Evolutionary conservation across 164 flowering plant genomes (phyloP).

Genomic region (Chloranthus sessilifolius): DNA sequence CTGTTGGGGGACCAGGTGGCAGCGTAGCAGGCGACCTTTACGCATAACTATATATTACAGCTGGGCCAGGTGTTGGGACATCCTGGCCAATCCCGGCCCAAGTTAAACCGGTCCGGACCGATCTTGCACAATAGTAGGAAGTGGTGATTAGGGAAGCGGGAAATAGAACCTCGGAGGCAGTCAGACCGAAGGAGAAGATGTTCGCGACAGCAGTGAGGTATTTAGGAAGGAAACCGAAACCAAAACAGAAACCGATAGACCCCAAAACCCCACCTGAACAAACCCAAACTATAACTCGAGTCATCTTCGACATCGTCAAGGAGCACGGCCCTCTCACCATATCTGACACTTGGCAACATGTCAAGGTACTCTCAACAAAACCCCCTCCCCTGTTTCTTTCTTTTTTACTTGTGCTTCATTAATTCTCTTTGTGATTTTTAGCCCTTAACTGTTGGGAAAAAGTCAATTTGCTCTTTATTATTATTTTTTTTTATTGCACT

Average conservation of each 20-base stretch:
- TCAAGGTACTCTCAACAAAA: conserved; percentile 36
- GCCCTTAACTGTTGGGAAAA: background rate
- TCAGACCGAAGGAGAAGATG: conserved; percentile 23
- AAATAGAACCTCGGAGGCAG: background rate
- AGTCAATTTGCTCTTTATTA: too few relatives aligned
- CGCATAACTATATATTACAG: too few relatives aligned
- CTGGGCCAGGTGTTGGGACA: too few relatives aligned
- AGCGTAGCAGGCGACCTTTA: too few relatives aligned
- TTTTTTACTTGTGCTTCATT: background rate
- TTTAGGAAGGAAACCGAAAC: conserved; percentile 67
- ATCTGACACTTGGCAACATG: conserved; percentile 70
- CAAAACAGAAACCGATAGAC: conserved; percentile 78
- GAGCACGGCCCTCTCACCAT: conserved; percentile 94
- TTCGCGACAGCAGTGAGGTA: conserved; percentile 52
- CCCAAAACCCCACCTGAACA: conserved; percentile 77
- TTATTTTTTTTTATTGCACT: too few relatives aligned
- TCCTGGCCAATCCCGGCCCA: too few relatives aligned
- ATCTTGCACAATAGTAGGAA: too few relatives aligned
- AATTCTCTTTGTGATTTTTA: background rate
- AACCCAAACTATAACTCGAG: conserved; percentile 72
- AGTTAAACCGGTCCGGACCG: too few relatives aligned
- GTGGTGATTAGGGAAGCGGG: background rate
- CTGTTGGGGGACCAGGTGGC: too few relatives aligned
- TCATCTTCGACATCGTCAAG: conserved; percentile 70
- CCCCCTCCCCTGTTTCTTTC: background rate